These are phyloP conservation scores for Cladosporium sp. DNA, from an alignment of 2,329 filamentous ascomycete species.

Conservation along the genomic window DNA sequence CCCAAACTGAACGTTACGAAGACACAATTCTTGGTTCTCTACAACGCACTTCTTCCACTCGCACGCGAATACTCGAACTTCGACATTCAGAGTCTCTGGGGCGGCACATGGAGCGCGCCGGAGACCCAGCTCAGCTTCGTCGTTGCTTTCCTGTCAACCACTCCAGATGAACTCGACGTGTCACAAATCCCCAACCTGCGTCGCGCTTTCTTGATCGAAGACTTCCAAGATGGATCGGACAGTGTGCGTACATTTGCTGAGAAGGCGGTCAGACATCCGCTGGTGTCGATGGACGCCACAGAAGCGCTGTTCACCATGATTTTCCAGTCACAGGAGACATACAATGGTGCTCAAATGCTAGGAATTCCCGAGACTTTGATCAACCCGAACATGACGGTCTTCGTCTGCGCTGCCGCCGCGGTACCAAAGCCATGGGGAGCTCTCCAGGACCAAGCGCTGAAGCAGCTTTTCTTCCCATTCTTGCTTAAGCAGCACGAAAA, in stretches of 20 bases:
- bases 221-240: conserved; percentile 59
- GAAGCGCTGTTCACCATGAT: conserved; percentile 62
- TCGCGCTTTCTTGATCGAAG: conserved; percentile 66
- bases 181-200: conserved; percentile 78
- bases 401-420: conserved; percentile 72
- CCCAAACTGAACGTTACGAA: conserved; percentile 71
- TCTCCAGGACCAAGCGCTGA: conserved; percentile 70
- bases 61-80: conserved; percentile 61
- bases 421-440: conserved; percentile 73
- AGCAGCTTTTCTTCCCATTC: conserved; percentile 77
- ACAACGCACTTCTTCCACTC: conserved; percentile 71
- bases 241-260: conserved; percentile 58
- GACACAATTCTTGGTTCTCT: conserved; percentile 75
- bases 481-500: conserved; percentile 72
- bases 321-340: conserved; percentile 55
- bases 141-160: conserved; percentile 75
- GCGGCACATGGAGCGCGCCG: conserved; percentile 75
- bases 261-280: conserved; percentile 73
- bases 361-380: conserved; percentile 58
- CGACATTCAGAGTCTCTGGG: conserved; percentile 87
- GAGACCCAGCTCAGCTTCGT: conserved; percentile 93
- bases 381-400: conserved; percentile 71
- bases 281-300: conserved; percentile 83
- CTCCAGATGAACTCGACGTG: conserved; percentile 72
- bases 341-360: conserved; percentile 52